Conservation (phyloP, 2,329 filamentous ascomycete genomes). For the Zymoseptoria ardabiliae region DNA sequence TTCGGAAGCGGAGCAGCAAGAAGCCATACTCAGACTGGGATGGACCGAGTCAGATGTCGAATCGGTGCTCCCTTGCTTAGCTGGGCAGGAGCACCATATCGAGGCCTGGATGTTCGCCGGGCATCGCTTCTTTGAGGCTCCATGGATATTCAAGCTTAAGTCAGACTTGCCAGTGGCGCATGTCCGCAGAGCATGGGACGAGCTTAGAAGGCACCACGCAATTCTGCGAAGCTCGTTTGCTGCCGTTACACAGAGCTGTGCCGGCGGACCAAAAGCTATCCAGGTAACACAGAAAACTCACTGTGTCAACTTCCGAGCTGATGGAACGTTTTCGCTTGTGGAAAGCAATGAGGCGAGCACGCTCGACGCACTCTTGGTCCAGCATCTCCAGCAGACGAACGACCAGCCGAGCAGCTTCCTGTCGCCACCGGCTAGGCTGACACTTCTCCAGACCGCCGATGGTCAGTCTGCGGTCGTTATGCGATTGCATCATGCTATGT, state of each 20-base stretch:
- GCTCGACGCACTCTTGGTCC: constrained; percentile 2
- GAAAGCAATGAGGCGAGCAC: neutral
- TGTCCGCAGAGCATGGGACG: constrained; percentile 2
- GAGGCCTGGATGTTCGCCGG: constrained; percentile 11
- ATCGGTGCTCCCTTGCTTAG: constrained; percentile 8
- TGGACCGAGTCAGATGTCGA: constrained; percentile 2
- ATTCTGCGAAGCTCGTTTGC: constrained; percentile 10
- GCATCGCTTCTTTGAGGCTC: constrained; percentile 9
- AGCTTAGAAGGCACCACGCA: constrained; percentile 6
- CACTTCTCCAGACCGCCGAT: constrained; percentile 4
- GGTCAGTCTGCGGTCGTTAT: constrained; percentile 9
- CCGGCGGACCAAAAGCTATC: neutral
- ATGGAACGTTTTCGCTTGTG: constrained; percentile 2
- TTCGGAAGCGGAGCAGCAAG: neutral
- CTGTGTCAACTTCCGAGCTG: neutral
- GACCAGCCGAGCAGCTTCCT: constrained; percentile 7
- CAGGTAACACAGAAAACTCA: constrained; percentile 6
- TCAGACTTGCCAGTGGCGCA: neutral
- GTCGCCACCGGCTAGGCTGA: constrained; percentile 6
- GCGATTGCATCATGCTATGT: constrained; percentile 12
- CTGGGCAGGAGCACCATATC: constrained; percentile 11
- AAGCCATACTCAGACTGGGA: constrained; percentile 1
- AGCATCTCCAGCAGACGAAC: constrained; percentile 5
- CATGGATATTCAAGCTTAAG: constrained; percentile 8
- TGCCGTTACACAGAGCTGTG: neutral